Percentiles rank a stretch among this genome's conserved stretches.
These are phyloP conservation scores for Saccharomyces hybrid DNA, from an alignment of 1,139 yeast genomes.

Conservation along the genomic window DNA sequence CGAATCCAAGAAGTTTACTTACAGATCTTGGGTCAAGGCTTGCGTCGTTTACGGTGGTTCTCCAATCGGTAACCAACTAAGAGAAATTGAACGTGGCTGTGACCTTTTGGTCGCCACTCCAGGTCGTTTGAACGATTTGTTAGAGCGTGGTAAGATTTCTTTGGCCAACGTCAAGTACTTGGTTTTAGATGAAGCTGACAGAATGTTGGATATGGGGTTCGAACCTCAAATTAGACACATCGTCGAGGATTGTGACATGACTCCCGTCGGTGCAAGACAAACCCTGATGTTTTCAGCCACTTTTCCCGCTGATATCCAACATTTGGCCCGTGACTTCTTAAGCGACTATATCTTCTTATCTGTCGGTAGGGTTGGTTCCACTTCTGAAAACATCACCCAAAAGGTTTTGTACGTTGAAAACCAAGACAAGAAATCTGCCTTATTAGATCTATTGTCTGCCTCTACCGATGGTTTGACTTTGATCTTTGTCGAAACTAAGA, in stretches of 20 bases:
- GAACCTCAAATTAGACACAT: conserved; percentile 98
- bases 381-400: conserved; percentile 96
- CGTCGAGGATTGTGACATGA: conserved; percentile 97
- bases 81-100: conserved; percentile 89
- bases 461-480: conserved; percentile 77
- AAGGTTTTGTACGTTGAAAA: conserved; percentile 90
- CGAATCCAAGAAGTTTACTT: conserved; percentile 90
- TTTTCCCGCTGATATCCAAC: conserved; percentile 95
- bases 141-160: conserved; percentile 91
- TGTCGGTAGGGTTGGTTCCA: conserved; percentile 97
- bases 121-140: conserved; percentile 93
- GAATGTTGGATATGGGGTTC: conserved; percentile 99
- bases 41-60: conserved; percentile 99
- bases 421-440: conserved; percentile 84
- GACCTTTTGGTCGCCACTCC: conserved; percentile 97
- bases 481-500: conserved; percentile 95
- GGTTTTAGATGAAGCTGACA: conserved; percentile 97
- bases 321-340: conserved; percentile 94
- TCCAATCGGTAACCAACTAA: conserved; percentile 78
- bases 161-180: conserved; percentile 84
- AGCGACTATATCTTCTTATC: conserved; percentile 92
- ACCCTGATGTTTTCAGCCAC: conserved; percentile 98
- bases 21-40: conserved; percentile 98
- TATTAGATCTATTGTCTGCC: conserved; percentile 79
- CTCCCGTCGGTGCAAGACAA: conserved; percentile 83